These are phyloP conservation scores for Reticulascus tulasneorum DNA, from an alignment of 2,329 filamentous ascomycete genomes.

Conservation along the genomic window DNA sequence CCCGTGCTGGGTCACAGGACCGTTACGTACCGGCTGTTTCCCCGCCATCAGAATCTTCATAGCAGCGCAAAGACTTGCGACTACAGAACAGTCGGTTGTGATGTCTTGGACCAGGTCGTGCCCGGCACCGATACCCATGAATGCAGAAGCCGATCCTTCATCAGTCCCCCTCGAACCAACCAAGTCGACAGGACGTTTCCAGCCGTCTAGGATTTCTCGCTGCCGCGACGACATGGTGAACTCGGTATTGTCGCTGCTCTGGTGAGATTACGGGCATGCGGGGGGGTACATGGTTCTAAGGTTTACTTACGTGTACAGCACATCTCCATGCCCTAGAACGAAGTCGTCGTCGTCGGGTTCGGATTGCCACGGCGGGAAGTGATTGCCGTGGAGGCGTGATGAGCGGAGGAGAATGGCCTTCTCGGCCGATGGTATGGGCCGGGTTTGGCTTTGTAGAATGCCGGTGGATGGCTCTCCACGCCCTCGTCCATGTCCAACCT, in stretches of 20 bases:
- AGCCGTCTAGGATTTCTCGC: conserved; percentile 70
- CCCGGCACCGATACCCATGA: conserved; percentile 54
- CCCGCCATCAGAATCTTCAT: conserved; percentile 67
- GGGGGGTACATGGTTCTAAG: conserved; percentile 1
- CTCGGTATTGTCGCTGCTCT: conserved; percentile 59
- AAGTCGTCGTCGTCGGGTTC: conserved; percentile 62
- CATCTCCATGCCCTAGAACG: conserved; percentile 39
- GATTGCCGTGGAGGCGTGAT: conserved; percentile 75
- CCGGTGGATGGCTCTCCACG: background rate
- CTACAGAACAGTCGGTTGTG: conserved; percentile 93
- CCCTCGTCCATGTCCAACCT: conserved; percentile 31
- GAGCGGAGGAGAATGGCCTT: conserved; percentile 72
- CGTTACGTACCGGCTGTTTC: conserved; percentile 56
- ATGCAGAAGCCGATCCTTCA: conserved; percentile 32
- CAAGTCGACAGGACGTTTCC: conserved; percentile 73
- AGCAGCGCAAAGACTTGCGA: conserved; percentile 86
- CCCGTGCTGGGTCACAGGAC: background rate
- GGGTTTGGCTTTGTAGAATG: conserved; percentile 31
- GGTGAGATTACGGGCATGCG: conserved; percentile 7
- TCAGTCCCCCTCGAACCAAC: conserved; percentile 34
- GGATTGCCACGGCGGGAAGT: conserved; percentile 81
- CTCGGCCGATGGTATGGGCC: conserved; percentile 65
- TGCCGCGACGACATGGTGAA: conserved; percentile 75
- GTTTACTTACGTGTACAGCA: conserved; percentile 58
- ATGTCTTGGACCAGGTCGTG: conserved; percentile 92